A percentile compares a stretch with the other conserved stretches of the same genome.
Evolutionary conservation across 768 basidiomycete species (phyloP).

Genomic region (Termitomyces heimii): DNA sequence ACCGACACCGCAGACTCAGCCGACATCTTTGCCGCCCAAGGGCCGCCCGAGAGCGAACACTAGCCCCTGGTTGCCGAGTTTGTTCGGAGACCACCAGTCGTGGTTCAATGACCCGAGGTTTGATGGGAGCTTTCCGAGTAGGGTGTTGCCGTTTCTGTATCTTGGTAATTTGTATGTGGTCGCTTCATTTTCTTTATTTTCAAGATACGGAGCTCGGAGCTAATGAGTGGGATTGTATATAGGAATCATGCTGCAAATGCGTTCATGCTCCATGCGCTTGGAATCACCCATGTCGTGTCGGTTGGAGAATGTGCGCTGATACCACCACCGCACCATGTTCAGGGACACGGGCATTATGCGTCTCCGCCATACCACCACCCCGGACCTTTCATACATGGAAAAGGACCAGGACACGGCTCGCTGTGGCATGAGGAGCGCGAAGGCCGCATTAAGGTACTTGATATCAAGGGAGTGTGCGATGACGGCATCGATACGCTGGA

Average conservation of each 20-base stretch:
- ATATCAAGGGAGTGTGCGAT: slow-evolving; percentile 90
- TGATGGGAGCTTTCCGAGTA: slow-evolving; percentile 93
- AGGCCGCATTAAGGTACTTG: slow-evolving; percentile 85
- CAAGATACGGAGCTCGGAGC: not conserved
- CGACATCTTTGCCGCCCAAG: slow-evolving; percentile 18
- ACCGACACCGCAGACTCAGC: not conserved
- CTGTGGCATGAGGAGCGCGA: slow-evolving; percentile 86
- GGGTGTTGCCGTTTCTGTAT: slow-evolving; percentile 89
- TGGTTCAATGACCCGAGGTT: slow-evolving; percentile 95
- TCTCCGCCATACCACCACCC: slow-evolving; percentile 22
- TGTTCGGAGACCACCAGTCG: slow-evolving; percentile 70
- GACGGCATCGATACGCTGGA: slow-evolving; percentile 95
- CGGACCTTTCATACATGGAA: slow-evolving; percentile 31
- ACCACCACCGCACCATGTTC: slow-evolving; percentile 56
- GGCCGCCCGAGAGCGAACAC: slow-evolving; percentile 68
- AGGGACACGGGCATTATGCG: slow-evolving; percentile 10
- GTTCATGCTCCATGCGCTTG: slow-evolving; percentile 92
- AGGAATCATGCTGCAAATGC: slow-evolving; percentile 93
- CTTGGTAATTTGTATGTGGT: slow-evolving; percentile 85
- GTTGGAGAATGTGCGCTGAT: slow-evolving; percentile 93
- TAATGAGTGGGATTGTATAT: slow-evolving; percentile 8
- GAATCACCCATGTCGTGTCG: slow-evolving; percentile 95
- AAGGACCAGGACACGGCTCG: slow-evolving; percentile 57
- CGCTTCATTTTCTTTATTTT: slow-evolving; percentile 3
- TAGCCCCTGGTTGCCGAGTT: slow-evolving; percentile 55